A percentile compares a stretch with the other conserved stretches of the same genome.
Conservation (phyloP, 163 green algal species). For the Scenedesmus sp. region DNA sequence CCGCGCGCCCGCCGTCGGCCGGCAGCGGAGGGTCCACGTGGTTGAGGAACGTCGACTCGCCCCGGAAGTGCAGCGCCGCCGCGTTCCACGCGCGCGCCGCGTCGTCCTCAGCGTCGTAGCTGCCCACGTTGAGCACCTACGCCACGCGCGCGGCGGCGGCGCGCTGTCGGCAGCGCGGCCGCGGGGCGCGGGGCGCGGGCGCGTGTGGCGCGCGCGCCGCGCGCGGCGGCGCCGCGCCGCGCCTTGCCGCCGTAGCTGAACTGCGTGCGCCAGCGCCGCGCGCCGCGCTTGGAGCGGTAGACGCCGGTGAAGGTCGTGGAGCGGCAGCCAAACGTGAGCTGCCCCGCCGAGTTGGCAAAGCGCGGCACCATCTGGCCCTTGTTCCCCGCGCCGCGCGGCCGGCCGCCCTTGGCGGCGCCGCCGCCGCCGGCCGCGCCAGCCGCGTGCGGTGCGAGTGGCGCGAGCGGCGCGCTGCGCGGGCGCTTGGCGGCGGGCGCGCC, state of each 20-base stretch:
- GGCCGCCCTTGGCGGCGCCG: slow-evolving; percentile 1
- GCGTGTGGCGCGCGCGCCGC: no score
- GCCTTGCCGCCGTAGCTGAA: slow-evolving; percentile 43
- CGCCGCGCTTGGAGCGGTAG: slow-evolving; percentile 35
- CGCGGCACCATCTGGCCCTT: slow-evolving; percentile 26
- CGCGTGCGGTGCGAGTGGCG: no score
- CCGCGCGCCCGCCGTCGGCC: slow-evolving; percentile 14
- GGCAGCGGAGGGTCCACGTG: slow-evolving; percentile 20
- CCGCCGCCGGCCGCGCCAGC: no score
- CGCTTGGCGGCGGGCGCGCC: background rate
- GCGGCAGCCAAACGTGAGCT: slow-evolving; percentile 30
- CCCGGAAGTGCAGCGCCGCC: slow-evolving; percentile 38
- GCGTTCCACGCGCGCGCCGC: slow-evolving; percentile 39
- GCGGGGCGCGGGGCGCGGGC: no score
- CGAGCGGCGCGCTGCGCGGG: no score
- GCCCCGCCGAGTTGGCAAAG: background rate
- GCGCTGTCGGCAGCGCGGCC: background rate
- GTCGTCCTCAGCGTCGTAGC: slow-evolving; percentile 29
- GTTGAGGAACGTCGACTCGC: slow-evolving; percentile 14
- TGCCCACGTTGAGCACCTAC: slow-evolving; percentile 41
- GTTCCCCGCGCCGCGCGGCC: slow-evolving; percentile 25
- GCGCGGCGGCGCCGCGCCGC: background rate
- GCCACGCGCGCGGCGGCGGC: background rate
- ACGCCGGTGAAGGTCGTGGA: slow-evolving; percentile 20
- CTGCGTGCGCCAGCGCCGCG: slow-evolving; percentile 32